Percentiles rank a stretch among this genome's conserved stretches.
These are phyloP conservation scores for Eucommia ulmoides DNA, from an alignment of 257 asterid genomes.

Conservation along the genomic window DNA sequence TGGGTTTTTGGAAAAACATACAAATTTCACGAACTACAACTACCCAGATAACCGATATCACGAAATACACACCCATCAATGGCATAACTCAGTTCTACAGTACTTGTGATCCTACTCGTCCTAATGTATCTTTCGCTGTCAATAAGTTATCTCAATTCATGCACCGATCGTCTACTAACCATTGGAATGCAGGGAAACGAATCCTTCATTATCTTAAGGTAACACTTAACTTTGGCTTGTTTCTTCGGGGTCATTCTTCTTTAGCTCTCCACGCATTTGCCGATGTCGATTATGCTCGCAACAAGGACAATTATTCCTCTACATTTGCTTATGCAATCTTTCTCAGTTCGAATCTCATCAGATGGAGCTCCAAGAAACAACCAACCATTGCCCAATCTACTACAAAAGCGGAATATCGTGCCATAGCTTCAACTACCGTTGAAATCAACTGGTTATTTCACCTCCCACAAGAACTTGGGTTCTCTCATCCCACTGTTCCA, in stretches of 20 bases:
- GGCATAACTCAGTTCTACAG: too few relatives aligned
- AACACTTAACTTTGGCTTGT: neutral
- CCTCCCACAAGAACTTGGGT: neutral
- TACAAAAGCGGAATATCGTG: neutral
- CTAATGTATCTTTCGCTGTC: neutral
- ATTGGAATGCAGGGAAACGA: neutral
- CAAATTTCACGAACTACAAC: too few relatives aligned
- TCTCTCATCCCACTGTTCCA: neutral
- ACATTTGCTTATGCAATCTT: neutral
- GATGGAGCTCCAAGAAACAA: neutral
- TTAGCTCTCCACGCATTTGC: neutral
- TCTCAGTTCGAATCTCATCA: neutral
- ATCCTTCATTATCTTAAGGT: neutral
- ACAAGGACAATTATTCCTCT: neutral
- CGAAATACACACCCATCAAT: too few relatives aligned
- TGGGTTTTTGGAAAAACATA: too few relatives aligned
- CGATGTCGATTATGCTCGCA: neutral
- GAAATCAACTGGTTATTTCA: neutral
- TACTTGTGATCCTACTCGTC: neutral
- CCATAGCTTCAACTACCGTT: neutral
- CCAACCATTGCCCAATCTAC: neutral
- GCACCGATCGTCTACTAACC: neutral
- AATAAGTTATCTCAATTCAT: neutral
- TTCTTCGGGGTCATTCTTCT: neutral
- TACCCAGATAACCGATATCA: too few relatives aligned